Base-by-base conservation (phyloP, 179 eudicot genomes). In the Monotropa hypopitys region DNA sequence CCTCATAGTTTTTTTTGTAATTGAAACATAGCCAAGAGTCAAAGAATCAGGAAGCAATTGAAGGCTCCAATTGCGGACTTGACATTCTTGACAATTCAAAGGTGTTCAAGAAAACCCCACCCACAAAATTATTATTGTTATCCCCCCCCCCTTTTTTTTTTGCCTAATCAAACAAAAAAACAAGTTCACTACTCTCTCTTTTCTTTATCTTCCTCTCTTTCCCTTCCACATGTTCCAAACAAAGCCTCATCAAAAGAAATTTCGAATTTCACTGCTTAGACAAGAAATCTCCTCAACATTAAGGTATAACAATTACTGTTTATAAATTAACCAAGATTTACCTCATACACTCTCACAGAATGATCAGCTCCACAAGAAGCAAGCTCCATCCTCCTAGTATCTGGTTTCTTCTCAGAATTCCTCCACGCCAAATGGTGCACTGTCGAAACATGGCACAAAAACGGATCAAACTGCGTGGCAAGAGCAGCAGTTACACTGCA, bases 321-420 rank as follows among this genome's bases (percentile, higher is more conserved):
- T 18, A 32, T 20, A 49, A 3, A 61, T 77, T 75, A 82, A 43
- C 74, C 18, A 71, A 89, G 56, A 69, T 79, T 77, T 67, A 93
- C 90, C 63, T 84, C 76, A 69, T 88, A 92, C 12, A 94, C 85
- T 75, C 97, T 89, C 47, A 94, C 98, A 85, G 93, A 85, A 72
- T 94, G 89, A 88, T 94, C 98, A 65, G 87, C 97, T 28, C 98
- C 97, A 80, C 98, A 90, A 26, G 98, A 92, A 80, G 97, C 98
- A 72, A 94, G 93, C 79, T 89, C 87, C 81, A 82, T 59, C 18
- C 76, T 83, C 43, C 54, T 59, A 57, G 83, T 78, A 76, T 77
- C 94, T 40, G 84, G 83, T 10, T 73, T 77, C 84, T 82, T 87
- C 86, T 84, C 89, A 0, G 84, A 42, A 40, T 81, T 80, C 72